Evolutionary conservation across 495 filamentous ascomycete species (phyloP), one percentile per base, ranked within the genome.

Genomic region (Friedmanniomyces simplex): DNA sequence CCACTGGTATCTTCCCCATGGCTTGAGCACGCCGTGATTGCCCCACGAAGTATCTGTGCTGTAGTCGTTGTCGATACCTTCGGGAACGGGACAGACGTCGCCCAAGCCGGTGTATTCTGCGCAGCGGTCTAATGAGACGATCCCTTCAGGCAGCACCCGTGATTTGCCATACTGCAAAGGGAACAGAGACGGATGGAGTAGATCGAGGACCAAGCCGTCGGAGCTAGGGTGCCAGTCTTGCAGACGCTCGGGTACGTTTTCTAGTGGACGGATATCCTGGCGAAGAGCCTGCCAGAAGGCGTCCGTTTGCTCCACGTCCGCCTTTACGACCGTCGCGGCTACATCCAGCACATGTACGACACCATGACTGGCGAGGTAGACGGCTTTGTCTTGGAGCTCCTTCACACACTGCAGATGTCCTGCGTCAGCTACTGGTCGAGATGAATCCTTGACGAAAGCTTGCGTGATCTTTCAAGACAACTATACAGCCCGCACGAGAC

Each of bases 181-280:
- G 54, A 74, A 86, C 5, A 84, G 66, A 0, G 80, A 83, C 0
- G 82, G 82, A 60, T 85, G 76, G 12, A 86, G 76, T 1, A 86
- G 66, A 61, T 86, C 73, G 0, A 84, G 70, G 0, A 85, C 83
- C 50, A 76, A 74, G 0, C 64, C 59, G 52, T 80, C 70, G 1
- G 78, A 79, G 3, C 73, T 67, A 0, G 81, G 80, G 59, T 82
- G 79, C 73, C 79, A 85, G 57, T 85, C 82, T 59, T 79, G 79
- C 11, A 42, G 18, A 3, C 41, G 25, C 0, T 62, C 66, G 16
- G 56, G 60, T 12, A 65, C 64, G 37, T 56, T 36, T 36, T 66
- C 58, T 11, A 66, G 54, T 2, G 39, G 39, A 12, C 11, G 10
- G 20, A 71, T 63, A 0, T 50, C 63, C 3, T 39, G 24, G 5